Conservation (phyloP, 192 early-diverging fungal genomes). For the Chytriomyces confervae region DNA sequence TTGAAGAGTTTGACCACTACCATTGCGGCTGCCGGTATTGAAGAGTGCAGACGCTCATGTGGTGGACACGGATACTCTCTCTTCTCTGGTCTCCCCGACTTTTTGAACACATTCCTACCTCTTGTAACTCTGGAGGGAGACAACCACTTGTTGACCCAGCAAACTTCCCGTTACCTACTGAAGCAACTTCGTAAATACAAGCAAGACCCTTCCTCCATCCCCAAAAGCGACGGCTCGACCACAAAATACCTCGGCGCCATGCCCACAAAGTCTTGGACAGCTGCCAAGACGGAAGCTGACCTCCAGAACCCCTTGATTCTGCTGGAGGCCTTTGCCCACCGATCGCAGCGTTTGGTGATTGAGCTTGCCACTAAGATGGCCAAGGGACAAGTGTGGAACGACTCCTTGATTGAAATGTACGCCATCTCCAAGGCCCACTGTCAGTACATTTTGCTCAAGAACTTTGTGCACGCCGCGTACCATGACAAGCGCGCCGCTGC, state of each 20-base stretch:
- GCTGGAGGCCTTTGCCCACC: conserved; percentile 73
- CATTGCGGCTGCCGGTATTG: conserved; percentile 87
- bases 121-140: conserved; percentile 77
- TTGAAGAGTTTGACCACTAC: conserved; percentile 95
- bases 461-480: conserved; percentile 71
- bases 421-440: conserved; percentile 78
- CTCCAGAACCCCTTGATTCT: conserved; percentile 67
- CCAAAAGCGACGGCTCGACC: conserved; percentile 61
- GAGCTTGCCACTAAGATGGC: conserved; percentile 70
- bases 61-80: conserved; percentile 94
- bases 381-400: conserved; percentile 73
- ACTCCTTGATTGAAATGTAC: conserved; percentile 76
- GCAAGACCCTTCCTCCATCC: conserved; percentile 51
- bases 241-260: conserved; percentile 62
- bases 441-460: conserved; percentile 74
- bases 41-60: conserved; percentile 89
- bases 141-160: conserved; percentile 77
- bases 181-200: conserved; percentile 66
- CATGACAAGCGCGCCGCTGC: conserved; percentile 48
- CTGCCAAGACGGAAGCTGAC: conserved; percentile 41
- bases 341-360: conserved; percentile 69
- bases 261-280: conserved; percentile 17
- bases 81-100: conserved; percentile 82
- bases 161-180: conserved; percentile 80
- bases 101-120: conserved; percentile 80